These are phyloP conservation scores for Kokia cookei DNA, from an alignment of 441 rosid genomes.

Conservation along the genomic window DNA sequence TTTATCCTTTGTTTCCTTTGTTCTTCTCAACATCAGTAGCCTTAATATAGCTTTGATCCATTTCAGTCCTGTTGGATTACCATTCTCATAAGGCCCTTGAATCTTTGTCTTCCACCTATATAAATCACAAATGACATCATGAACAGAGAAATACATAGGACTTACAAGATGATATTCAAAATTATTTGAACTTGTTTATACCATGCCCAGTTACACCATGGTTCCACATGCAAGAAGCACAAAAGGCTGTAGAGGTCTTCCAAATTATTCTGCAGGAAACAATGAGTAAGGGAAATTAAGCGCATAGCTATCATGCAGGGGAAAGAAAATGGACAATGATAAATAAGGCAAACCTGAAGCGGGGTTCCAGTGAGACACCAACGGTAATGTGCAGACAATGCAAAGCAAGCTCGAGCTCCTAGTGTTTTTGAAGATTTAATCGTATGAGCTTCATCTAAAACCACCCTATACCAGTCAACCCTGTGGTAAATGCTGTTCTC, in stretches of 20 bases:
- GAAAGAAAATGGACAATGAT: background rate
- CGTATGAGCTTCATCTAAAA: constrained; percentile 72
- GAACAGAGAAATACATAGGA: background rate
- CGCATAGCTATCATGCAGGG: background rate
- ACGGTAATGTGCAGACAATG: constrained; percentile 48
- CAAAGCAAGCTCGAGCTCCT: constrained; percentile 50
- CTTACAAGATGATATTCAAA: background rate
- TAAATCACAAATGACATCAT: background rate
- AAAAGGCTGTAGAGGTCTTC: constrained; percentile 69
- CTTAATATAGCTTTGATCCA: constrained; percentile 58
- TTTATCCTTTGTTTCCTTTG: constrained; percentile 61
- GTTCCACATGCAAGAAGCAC: constrained; percentile 72
- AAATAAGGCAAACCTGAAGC: constrained; percentile 36
- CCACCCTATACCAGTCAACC: constrained; percentile 62
- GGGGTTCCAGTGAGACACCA: constrained; percentile 85
- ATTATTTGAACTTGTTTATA: constrained; percentile 12
- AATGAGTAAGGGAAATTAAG: background rate
- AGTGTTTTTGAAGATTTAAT: constrained; percentile 52
- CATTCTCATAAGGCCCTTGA: constrained; percentile 63
- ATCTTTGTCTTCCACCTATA: constrained; percentile 67
- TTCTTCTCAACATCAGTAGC: constrained; percentile 71
- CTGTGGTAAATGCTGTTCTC: constrained; percentile 45
- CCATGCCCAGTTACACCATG: constrained; percentile 82
- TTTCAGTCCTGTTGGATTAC: constrained; percentile 54
- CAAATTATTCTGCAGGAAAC: constrained; percentile 46